Conservation (phyloP, 83 land plant genomes). For the Diphasiastrum complanatum region DNA sequence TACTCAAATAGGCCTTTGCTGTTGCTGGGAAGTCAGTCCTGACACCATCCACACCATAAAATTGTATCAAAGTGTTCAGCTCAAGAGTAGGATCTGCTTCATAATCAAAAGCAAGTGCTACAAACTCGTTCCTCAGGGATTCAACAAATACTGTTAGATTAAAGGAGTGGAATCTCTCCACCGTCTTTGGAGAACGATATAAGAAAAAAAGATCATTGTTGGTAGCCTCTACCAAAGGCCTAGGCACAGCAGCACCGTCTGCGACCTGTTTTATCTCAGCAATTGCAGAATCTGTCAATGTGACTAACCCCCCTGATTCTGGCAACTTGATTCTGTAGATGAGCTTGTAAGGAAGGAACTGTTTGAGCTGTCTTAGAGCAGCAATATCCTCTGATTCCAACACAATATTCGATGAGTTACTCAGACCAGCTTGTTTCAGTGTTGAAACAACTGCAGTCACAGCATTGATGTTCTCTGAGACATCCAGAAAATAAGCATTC, state of each 20-base stretch:
- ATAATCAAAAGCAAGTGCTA: constrained; percentile 48
- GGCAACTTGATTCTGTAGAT: constrained; percentile 34
- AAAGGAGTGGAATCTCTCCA: constrained; percentile 22
- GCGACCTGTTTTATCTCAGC: constrained; percentile 51
- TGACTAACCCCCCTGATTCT: too few species aligned
- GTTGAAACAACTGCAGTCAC: too few species aligned
- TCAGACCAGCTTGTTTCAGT: too few species aligned
- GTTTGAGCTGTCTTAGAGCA: constrained; percentile 37
- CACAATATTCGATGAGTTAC: too few species aligned
- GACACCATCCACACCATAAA: constrained; percentile 43
- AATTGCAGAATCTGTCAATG: constrained; percentile 28
- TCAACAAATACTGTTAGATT: constrained; percentile 41
- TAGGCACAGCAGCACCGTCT: constrained; percentile 36
- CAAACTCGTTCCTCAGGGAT: constrained; percentile 47
- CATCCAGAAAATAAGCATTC: too few species aligned
- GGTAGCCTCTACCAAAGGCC: constrained; percentile 28
- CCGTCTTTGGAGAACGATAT: constrained; percentile 20
- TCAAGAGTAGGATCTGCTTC: constrained; percentile 49
- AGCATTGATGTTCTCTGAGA: too few species aligned
- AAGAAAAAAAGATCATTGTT: constrained; percentile 10
- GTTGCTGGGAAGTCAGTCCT: constrained; percentile 64
- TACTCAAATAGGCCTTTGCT: constrained; percentile 49
- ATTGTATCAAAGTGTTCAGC: constrained; percentile 36
- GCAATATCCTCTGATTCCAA: constrained; percentile 51
- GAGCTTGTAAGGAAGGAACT: constrained; percentile 27